phyloP scores from a whole-genome alignment of 345 rosid genomes.

The Excoecaria agallocha region DNA sequence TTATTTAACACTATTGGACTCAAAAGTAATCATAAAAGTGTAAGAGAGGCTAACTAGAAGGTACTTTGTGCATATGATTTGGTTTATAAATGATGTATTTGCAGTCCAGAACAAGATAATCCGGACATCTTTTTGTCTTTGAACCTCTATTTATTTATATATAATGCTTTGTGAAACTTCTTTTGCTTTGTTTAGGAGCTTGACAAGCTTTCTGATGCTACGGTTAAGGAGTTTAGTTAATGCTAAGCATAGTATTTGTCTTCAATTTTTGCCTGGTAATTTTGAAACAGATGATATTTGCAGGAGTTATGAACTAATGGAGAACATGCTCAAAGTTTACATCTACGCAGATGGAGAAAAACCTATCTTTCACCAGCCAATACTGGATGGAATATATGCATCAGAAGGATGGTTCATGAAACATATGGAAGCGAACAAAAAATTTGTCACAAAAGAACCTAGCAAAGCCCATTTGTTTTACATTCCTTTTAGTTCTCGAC shows the following conservation, averaged over 20 bases:
- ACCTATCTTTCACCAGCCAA: constrained; percentile 70
- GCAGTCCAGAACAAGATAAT: not conserved
- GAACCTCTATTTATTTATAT: not conserved
- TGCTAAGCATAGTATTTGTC: not conserved
- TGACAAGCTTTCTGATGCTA: not conserved
- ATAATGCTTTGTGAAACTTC: not conserved
- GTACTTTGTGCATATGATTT: not conserved
- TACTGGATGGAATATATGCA: constrained; percentile 81
- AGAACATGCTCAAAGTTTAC: constrained; percentile 68
- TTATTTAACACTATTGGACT: not conserved
- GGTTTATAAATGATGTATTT: not conserved
- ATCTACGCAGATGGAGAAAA: constrained; percentile 74
- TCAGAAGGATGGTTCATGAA: constrained; percentile 98
- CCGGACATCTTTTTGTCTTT: not conserved
- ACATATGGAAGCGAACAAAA: constrained; percentile 57
- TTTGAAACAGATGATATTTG: constrained; percentile 16
- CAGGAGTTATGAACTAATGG: constrained; percentile 96
- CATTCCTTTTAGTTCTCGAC: constrained; percentile 83
- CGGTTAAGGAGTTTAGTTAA: not conserved
- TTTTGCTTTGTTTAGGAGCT: not conserved
- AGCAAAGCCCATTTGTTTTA: constrained; percentile 78
- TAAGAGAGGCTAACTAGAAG: not conserved
- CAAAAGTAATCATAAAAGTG: not conserved
- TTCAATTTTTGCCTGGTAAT: constrained; percentile 8
- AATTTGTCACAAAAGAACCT: constrained; percentile 53